phyloP scores from a whole-genome alignment of 2,329 filamentous ascomycete species.

The Bisporella sp. region DNA sequence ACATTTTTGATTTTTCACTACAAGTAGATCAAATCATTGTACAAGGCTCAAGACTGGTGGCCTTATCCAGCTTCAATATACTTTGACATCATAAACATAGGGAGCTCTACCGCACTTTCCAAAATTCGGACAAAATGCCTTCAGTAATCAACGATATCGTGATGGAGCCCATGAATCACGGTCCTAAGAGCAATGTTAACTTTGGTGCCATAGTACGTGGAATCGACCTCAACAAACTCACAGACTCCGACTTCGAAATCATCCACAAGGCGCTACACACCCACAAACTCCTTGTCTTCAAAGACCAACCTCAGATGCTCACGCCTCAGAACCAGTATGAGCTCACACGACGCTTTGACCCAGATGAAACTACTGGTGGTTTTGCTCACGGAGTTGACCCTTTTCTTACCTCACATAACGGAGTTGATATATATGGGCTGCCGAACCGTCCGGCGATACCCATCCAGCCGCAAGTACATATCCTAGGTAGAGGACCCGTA shows the following conservation, averaged over 20 bases:
- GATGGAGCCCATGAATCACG: conserved; percentile 22
- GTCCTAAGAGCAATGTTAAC: conserved; percentile 25
- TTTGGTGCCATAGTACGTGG: conserved; percentile 31
- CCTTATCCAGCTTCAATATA: too few relatives aligned
- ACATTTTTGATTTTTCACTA: too few relatives aligned
- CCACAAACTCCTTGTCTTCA: conserved; percentile 32
- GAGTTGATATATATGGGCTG: conserved; percentile 30
- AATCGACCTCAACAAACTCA: conserved; percentile 31
- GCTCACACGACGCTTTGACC: conserved; percentile 29
- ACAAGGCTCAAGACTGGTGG: too few relatives aligned
- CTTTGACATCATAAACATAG: too few relatives aligned
- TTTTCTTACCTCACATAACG: conserved; percentile 26
- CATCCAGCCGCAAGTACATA: conserved; percentile 31
- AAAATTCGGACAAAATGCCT: conserved; percentile 14
- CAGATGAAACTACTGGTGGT: conserved; percentile 28
- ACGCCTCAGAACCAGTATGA: conserved; percentile 29
- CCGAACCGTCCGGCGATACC: conserved; percentile 27
- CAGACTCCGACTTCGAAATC: conserved; percentile 27
- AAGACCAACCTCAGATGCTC: conserved; percentile 31
- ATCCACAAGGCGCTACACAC: conserved; percentile 29
- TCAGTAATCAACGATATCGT: conserved; percentile 22
- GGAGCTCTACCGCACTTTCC: too few relatives aligned
- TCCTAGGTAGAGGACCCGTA: conserved; percentile 30
- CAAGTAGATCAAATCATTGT: too few relatives aligned
- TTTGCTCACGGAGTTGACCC: conserved; percentile 33